phyloP scores from a whole-genome alignment of 2,329 filamentous ascomycete genomes.

The Penicillium digitatum region DNA sequence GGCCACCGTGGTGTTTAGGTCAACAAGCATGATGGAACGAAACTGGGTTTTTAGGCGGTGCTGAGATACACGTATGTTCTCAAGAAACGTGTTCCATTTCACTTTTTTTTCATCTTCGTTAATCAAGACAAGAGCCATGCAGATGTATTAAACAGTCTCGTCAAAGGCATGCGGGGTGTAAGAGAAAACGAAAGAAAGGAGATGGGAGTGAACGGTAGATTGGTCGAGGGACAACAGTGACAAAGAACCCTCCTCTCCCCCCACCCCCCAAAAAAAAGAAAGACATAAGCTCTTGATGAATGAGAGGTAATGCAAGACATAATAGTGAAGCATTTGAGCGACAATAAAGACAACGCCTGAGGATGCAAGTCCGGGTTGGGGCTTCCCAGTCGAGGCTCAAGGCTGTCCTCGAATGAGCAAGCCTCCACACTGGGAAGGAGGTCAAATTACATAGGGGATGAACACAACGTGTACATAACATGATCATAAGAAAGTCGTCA shows the following conservation, averaged over 20 bases:
- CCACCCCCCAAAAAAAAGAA: too few species aligned
- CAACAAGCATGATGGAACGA: neutral
- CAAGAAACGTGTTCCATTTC: neutral
- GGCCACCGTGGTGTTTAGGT: neutral
- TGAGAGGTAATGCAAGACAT: slow-evolving; percentile 6
- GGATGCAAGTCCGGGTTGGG: slow-evolving; percentile 15
- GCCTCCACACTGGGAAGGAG: neutral
- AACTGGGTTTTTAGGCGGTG: neutral
- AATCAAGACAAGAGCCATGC: neutral
- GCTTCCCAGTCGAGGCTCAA: neutral
- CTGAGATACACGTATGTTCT: neutral
- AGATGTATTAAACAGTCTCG: neutral
- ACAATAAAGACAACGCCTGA: slow-evolving; percentile 22
- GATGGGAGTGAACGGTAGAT: neutral
- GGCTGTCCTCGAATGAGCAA: neutral
- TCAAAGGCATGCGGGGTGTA: neutral
- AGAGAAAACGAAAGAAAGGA: neutral
- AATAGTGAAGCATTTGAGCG: slow-evolving; percentile 8
- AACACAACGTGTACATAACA: slow-evolving; percentile 20
- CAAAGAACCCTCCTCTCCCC: too few species aligned
- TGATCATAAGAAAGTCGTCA: slow-evolving; percentile 25
- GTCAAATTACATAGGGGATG: slow-evolving; percentile 16
- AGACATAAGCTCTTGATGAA: slow-evolving; percentile 6
- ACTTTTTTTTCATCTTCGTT: neutral
- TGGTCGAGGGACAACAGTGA: neutral